Evolutionary conservation across 2,329 filamentous ascomycete species (phyloP).

Genomic region (Dactylellina haptotyla): DNA sequence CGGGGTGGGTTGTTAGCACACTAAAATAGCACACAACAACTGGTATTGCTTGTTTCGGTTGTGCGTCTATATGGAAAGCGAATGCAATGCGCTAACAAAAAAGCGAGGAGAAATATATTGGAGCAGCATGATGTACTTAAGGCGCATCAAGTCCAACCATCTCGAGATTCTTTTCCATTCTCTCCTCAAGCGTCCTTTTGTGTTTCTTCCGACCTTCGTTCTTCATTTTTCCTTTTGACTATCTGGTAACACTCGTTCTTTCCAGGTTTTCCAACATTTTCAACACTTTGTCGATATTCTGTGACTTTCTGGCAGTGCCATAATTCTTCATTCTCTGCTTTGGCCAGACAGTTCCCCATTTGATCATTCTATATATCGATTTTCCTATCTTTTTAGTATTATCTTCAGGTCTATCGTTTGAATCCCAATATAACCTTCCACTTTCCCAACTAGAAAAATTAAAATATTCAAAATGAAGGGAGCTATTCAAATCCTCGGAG

Average conservation of each 20-base stretch:
- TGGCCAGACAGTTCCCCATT: slow-evolving; percentile 49
- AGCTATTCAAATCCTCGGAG: slow-evolving; percentile 46
- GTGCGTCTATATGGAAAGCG: slow-evolving; percentile 29
- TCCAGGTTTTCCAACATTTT: slow-evolving; percentile 48
- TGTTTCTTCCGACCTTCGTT: slow-evolving; percentile 46
- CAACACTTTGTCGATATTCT: slow-evolving; percentile 42
- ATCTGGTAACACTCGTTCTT: slow-evolving; percentile 48
- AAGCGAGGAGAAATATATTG: slow-evolving; percentile 1
- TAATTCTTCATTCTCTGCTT: slow-evolving; percentile 40
- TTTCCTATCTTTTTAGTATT: too few relatives aligned
- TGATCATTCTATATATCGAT: slow-evolving; percentile 37
- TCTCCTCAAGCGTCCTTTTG: slow-evolving; percentile 43
- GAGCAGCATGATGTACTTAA: slow-evolving; percentile 49
- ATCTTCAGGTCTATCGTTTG: slow-evolving; percentile 44
- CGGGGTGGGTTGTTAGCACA: slow-evolving; percentile 28
- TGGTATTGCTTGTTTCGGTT: slow-evolving; percentile 45
- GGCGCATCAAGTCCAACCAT: slow-evolving; percentile 33
- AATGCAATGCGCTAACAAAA: background rate
- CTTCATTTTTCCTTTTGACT: slow-evolving; percentile 35
- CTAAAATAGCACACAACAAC: slow-evolving; percentile 49
- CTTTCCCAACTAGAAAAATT: slow-evolving; percentile 21
- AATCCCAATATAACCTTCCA: background rate
- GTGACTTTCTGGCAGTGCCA: slow-evolving; percentile 49
- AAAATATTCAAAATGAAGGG: slow-evolving; percentile 45
- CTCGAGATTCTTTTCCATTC: slow-evolving; percentile 29